These are phyloP conservation scores for Fragaria nilgerrensis DNA, from an alignment of 306 rosid species.

Conservation along the genomic window DNA sequence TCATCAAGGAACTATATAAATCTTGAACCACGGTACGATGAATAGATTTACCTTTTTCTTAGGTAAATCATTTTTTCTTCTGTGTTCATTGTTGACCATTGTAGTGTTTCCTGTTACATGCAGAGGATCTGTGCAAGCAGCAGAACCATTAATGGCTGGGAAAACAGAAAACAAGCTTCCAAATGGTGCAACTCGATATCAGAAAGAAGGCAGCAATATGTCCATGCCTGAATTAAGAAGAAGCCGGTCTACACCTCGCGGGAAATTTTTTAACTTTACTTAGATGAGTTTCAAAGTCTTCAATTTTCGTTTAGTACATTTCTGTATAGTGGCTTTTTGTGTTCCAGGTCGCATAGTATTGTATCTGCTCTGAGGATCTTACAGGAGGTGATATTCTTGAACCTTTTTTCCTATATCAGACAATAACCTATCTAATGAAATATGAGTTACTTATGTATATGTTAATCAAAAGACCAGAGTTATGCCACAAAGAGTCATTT, in stretches of 20 bases:
- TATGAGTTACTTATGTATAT: slow-evolving; percentile 20
- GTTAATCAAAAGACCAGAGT: slow-evolving; percentile 16
- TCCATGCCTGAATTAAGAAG: slow-evolving; percentile 60
- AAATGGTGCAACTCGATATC: slow-evolving; percentile 43
- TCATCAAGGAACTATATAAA: slow-evolving; percentile 66
- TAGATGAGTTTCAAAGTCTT: slow-evolving; percentile 30
- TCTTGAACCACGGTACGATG: slow-evolving; percentile 67
- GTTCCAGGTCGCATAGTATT: slow-evolving; percentile 31
- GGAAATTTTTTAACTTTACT: slow-evolving; percentile 57
- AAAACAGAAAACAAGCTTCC: slow-evolving; percentile 60
- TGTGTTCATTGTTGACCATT: slow-evolving; percentile 10
- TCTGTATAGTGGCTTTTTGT: slow-evolving; percentile 48
- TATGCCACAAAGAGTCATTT: background rate
- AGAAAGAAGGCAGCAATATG: slow-evolving; percentile 54
- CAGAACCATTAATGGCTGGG: slow-evolving; percentile 53
- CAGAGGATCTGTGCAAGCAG: slow-evolving; percentile 54
- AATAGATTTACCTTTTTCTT: background rate
- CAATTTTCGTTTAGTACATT: slow-evolving; percentile 11
- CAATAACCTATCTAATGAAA: slow-evolving; percentile 29
- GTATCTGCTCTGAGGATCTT: slow-evolving; percentile 30
- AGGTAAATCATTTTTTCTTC: background rate
- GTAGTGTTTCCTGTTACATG: slow-evolving; percentile 17
- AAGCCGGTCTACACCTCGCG: slow-evolving; percentile 86
- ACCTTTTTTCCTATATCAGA: slow-evolving; percentile 22
- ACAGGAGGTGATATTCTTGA: slow-evolving; percentile 25